Evolutionary conservation across 176 grass and related monocot genomes (phyloP).

Genomic region (Elymus sibiricus): DNA sequence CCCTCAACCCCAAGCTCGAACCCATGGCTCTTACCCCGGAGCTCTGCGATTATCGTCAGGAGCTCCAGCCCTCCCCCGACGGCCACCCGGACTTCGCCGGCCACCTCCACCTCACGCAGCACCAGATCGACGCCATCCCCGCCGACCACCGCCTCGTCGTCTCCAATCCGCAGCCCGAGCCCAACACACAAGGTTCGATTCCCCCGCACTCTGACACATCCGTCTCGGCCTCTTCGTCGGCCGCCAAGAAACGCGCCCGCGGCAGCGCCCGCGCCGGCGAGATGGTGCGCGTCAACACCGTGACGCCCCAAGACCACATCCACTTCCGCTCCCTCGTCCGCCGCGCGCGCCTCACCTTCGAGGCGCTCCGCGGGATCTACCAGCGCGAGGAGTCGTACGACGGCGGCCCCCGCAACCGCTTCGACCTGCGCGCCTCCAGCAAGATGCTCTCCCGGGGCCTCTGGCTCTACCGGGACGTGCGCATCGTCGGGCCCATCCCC

Average conservation of each 20-base stretch:
- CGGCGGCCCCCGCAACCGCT: slow-evolving; percentile 31
- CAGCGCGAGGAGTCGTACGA: slow-evolving; percentile 5
- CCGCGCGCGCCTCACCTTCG: slow-evolving; percentile 69
- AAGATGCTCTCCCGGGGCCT: slow-evolving; percentile 46
- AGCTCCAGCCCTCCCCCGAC: slow-evolving; percentile 31
- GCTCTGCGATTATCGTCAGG: slow-evolving; percentile 10
- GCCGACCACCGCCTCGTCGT: not conserved
- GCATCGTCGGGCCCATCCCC: slow-evolving; percentile 69
- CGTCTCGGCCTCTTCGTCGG: not conserved
- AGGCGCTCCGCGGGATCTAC: slow-evolving; percentile 57
- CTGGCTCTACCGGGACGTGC: slow-evolving; percentile 50
- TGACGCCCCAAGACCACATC: slow-evolving; percentile 25
- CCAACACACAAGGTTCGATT: not conserved
- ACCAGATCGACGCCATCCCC: slow-evolving; percentile 1
- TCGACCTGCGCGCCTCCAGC: slow-evolving; percentile 58
- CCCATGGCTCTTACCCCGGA: slow-evolving; percentile 17
- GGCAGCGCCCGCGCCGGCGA: slow-evolving; percentile 25
- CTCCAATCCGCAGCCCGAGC: not conserved
- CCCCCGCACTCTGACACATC: not conserved
- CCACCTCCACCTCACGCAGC: slow-evolving; percentile 23
- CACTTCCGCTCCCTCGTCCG: slow-evolving; percentile 50
- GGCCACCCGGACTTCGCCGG: slow-evolving; percentile 22
- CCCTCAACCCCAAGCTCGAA: slow-evolving; percentile 47
- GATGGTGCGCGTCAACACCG: slow-evolving; percentile 55
- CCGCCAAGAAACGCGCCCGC: slow-evolving; percentile 48